A percentile compares a stretch with the other conserved stretches of the same genome.
Conservation (phyloP, 306 rosid species). For the Pyrus communis region DNA sequence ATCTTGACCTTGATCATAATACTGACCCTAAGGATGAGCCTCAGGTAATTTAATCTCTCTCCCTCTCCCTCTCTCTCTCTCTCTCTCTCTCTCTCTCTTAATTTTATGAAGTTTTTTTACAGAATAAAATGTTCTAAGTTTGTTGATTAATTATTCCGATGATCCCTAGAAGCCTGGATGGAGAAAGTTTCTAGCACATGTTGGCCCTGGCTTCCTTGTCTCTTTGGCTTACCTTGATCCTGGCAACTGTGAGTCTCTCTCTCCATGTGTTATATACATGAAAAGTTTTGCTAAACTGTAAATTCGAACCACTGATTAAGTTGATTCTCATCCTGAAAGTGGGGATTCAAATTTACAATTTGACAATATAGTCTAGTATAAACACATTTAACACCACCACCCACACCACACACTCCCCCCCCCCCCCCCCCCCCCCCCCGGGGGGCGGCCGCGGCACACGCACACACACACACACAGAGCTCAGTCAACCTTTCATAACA, state of each 20-base stretch:
- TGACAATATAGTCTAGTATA: not conserved
- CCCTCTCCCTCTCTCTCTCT: no score
- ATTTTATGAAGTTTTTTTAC: not conserved
- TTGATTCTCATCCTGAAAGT: not conserved
- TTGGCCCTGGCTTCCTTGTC: constrained; percentile 91
- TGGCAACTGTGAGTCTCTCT: constrained; percentile 46
- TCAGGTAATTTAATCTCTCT: not conserved
- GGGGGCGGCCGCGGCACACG: no score
- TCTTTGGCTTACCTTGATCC: constrained; percentile 94
- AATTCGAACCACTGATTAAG: not conserved
- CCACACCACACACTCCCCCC: no score
- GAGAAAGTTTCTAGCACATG: constrained; percentile 51
- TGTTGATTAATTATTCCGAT: not conserved
- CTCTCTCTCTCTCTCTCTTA: no score
- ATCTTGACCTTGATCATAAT: not conserved
- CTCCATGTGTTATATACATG: no score
- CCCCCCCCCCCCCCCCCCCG: no score
- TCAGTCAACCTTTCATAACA: not conserved
- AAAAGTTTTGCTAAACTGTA: no score
- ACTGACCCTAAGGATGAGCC: not conserved
- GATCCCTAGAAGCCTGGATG: constrained; percentile 45
- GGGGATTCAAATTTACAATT: not conserved
- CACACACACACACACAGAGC: no score
- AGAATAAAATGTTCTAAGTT: not conserved
- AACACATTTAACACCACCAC: not conserved